Conservation (phyloP, 306 rosid species). For the Dryas alaskensis region DNA sequence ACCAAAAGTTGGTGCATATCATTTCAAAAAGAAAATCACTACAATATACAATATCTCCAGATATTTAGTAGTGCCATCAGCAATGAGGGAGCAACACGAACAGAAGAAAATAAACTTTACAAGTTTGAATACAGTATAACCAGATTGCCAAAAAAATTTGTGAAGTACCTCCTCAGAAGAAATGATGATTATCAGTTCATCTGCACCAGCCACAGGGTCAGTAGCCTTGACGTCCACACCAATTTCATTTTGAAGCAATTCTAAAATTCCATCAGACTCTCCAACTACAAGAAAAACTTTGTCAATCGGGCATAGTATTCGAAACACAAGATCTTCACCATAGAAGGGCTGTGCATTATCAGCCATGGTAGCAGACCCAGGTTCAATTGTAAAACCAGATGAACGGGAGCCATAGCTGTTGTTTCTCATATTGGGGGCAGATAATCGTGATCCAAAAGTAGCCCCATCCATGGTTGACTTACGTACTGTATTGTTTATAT, state of each 20-base stretch:
- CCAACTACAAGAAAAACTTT: slow-evolving; percentile 72
- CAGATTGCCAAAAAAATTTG: slow-evolving; percentile 20
- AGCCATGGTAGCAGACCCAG: slow-evolving; percentile 50
- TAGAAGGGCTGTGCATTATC: slow-evolving; percentile 57
- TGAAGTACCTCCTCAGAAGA: slow-evolving; percentile 87
- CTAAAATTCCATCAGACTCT: slow-evolving; percentile 80
- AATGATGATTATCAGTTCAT: slow-evolving; percentile 75
- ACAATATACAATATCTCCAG: background rate
- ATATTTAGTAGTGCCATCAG: background rate
- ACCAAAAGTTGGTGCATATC: background rate
- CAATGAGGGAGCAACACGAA: background rate
- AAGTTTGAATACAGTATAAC: background rate
- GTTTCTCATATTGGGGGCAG: slow-evolving; percentile 50
- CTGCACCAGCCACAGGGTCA: slow-evolving; percentile 66
- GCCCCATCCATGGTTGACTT: slow-evolving; percentile 67
- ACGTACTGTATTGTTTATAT: slow-evolving; percentile 51
- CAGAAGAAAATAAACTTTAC: slow-evolving; percentile 1
- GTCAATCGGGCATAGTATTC: slow-evolving; percentile 83
- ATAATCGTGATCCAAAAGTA: slow-evolving; percentile 55
- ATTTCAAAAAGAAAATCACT: background rate
- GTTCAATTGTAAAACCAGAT: slow-evolving; percentile 53
- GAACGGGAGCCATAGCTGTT: slow-evolving; percentile 55
- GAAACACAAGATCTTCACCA: slow-evolving; percentile 79
- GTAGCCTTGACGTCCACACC: slow-evolving; percentile 81
- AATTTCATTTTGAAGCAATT: slow-evolving; percentile 77